Evolutionary conservation across 768 basidiomycete genomes (phyloP).

Genomic region (Austroboletus festivus): DNA sequence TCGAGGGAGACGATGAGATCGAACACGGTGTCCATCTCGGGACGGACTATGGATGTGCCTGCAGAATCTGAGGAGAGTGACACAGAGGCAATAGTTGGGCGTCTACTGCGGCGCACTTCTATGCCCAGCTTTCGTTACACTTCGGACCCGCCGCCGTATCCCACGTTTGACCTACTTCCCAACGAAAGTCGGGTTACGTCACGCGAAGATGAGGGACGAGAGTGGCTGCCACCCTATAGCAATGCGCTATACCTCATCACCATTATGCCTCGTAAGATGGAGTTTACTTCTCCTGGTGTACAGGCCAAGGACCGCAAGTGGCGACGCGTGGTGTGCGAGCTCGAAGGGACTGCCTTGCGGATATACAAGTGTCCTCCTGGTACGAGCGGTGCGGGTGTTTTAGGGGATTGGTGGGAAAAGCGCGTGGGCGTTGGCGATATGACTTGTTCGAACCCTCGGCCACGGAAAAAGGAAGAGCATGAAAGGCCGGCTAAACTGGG

Average conservation of each 20-base stretch:
- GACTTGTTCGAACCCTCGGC: constrained; percentile 24
- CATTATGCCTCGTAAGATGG: constrained; percentile 87
- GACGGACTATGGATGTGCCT: constrained; percentile 6
- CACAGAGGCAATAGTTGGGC: constrained; percentile 33
- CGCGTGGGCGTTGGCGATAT: constrained; percentile 72
- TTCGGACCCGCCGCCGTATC: constrained; percentile 68
- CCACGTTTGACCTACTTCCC: constrained; percentile 39
- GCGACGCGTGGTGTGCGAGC: constrained; percentile 81
- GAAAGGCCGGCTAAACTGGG: constrained; percentile 26
- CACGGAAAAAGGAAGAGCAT: constrained; percentile 22
- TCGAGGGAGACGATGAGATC: constrained; percentile 13
- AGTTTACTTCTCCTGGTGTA: constrained; percentile 80
- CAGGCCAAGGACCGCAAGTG: constrained; percentile 91
- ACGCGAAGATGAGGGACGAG: constrained; percentile 80
- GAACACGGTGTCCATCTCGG: constrained; percentile 12
- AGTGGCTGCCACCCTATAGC: constrained; percentile 75
- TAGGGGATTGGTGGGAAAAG: constrained; percentile 79
- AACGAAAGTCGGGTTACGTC: constrained; percentile 31
- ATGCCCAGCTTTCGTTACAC: constrained; percentile 65
- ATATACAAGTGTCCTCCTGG: constrained; percentile 58
- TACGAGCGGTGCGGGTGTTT: constrained; percentile 44
- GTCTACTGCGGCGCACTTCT: constrained; percentile 58
- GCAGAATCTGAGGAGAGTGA: constrained; percentile 21
- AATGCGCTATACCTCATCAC: constrained; percentile 81
- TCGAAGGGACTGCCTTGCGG: constrained; percentile 89